A percentile compares a stretch with the other conserved stretches of the same genome.
These are phyloP conservation scores for Yamadazyma mexicana DNA, from an alignment of 1,139 yeast species.

Conservation along the genomic window DNA sequence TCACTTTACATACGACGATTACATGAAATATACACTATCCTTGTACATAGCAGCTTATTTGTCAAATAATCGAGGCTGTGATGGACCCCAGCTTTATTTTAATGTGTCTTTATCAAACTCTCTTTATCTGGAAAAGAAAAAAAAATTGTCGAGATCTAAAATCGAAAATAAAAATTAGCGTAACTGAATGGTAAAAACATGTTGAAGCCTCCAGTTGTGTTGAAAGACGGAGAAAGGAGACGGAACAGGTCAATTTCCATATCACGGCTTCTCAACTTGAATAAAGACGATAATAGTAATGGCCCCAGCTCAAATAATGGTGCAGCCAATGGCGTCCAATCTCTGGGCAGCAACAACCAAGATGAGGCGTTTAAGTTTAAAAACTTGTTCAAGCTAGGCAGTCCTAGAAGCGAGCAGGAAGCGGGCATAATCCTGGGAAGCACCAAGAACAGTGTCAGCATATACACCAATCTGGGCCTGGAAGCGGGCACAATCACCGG, in stretches of 20 bases:
- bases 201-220: constrained; percentile 16
- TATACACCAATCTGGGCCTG: background rate
- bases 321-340: background rate
- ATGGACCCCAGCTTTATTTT: background rate
- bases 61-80: background rate
- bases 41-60: background rate
- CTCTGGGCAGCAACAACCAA: background rate
- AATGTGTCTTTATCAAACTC: constrained; percentile 1
- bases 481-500: background rate
- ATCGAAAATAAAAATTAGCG: background rate
- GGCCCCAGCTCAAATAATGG: background rate
- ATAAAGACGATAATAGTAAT: constrained; percentile 3
- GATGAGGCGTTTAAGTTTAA: constrained; percentile 20
- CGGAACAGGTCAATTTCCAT: constrained; percentile 16
- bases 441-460: background rate
- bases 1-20: background rate
- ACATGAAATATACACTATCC: background rate
- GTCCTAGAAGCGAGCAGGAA: constrained; percentile 3
- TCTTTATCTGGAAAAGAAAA: background rate
- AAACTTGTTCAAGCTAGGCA: constrained; percentile 22
- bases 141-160: background rate
- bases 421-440: constrained; percentile 1
- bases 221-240: constrained; percentile 10
- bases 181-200: constrained; percentile 1
- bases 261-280: constrained; percentile 10